Percentiles rank a stretch among this genome's conserved stretches.
Evolutionary conservation across 176 grass and related monocot species (phyloP).

Genomic region (Aegilops bicornis): DNA sequence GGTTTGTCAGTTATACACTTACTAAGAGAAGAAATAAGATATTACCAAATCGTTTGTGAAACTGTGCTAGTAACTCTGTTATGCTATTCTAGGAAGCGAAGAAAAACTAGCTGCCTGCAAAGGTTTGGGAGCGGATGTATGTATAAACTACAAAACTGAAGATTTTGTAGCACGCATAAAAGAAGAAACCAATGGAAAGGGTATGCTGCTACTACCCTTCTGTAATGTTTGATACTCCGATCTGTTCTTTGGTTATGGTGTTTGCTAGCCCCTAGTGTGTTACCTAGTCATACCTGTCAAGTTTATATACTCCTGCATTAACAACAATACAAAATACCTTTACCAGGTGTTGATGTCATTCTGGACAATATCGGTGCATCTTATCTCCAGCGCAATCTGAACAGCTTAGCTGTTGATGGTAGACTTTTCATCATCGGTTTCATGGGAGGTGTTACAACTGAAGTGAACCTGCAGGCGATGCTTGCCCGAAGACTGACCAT

Average conservation of each 20-base stretch:
- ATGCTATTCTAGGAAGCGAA: constrained; percentile 52
- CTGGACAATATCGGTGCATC: constrained; percentile 70
- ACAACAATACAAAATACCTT: not conserved
- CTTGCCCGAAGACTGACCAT: constrained; percentile 70
- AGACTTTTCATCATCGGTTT: constrained; percentile 92
- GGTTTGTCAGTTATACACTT: constrained; percentile 35
- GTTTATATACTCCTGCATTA: not conserved
- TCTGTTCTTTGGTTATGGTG: not conserved
- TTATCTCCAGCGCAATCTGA: constrained; percentile 73
- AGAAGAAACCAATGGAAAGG: constrained; percentile 80
- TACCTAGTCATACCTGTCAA: not conserved
- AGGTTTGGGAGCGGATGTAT: constrained; percentile 79
- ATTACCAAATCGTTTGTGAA: not conserved
- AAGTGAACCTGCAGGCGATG: constrained; percentile 64
- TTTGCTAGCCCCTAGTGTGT: not conserved
- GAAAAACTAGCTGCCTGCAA: constrained; percentile 90
- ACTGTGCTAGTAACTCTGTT: not conserved
- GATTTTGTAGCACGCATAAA: constrained; percentile 80
- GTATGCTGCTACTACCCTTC: constrained; percentile 28
- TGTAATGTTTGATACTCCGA: not conserved
- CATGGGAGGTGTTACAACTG: constrained; percentile 49
- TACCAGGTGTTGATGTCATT: constrained; percentile 85
- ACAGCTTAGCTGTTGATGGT: constrained; percentile 74
- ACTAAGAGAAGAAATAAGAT: not conserved
- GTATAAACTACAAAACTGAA: constrained; percentile 93